phyloP scores from a whole-genome alignment of 2,329 filamentous ascomycete species.

The Fusarium camptoceras region DNA sequence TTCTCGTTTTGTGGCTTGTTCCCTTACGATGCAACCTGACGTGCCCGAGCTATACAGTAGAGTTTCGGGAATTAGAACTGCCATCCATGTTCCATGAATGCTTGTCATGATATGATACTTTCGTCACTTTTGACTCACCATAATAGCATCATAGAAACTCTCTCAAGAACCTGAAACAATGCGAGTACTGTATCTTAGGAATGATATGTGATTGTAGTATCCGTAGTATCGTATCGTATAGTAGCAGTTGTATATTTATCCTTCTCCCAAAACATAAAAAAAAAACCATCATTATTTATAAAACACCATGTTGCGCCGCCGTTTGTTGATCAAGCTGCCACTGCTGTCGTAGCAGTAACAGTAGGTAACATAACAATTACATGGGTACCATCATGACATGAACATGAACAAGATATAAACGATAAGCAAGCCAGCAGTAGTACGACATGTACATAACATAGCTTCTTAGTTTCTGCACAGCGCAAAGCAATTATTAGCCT shows the following conservation, averaged over 20 bases:
- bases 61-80: neutral
- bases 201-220: conserved; percentile 1
- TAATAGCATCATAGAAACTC: neutral
- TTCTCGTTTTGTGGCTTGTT: conserved; percentile 27
- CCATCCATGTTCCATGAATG: neutral
- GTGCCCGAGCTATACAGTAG: conserved; percentile 1
- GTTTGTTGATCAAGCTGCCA: conserved; percentile 16
- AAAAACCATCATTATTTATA: conserved; percentile 16
- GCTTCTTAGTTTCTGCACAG: conserved; percentile 38
- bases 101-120: neutral
- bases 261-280: conserved; percentile 14
- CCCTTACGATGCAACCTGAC: conserved; percentile 31
- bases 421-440: neutral
- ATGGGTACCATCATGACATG: conserved; percentile 35
- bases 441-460: neutral
- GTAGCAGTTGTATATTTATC: conserved; percentile 23
- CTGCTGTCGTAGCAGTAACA: conserved; percentile 3
- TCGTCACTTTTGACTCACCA: conserved; percentile 11
- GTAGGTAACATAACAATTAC: conserved; percentile 33
- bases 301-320: conserved; percentile 37
- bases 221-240: neutral
- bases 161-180: neutral
- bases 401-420: neutral
- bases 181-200: neutral
- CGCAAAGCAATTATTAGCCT: conserved; percentile 43